These are phyloP conservation scores for Pseudogymnoascus destructans DNA, from an alignment of 2,329 filamentous ascomycete genomes.

Conservation along the genomic window DNA sequence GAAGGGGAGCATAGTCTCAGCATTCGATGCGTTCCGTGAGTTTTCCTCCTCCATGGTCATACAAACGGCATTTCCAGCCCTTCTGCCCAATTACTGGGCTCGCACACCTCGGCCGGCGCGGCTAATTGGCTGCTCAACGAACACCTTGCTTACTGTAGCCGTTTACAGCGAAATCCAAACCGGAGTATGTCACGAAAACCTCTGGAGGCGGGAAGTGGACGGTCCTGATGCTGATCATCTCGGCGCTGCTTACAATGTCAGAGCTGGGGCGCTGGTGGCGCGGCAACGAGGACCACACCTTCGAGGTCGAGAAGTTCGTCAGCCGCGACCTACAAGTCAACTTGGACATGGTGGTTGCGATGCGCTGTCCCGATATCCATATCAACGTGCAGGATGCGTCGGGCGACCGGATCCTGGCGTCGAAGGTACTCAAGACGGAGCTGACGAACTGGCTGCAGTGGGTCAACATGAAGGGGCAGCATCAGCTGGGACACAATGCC, in stretches of 20 bases:
- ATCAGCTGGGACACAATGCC: conserved; percentile 43
- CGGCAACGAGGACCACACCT: conserved; percentile 75
- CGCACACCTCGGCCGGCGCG: neutral
- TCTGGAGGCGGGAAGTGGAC: conserved; percentile 90
- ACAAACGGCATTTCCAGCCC: neutral
- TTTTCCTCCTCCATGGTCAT: conserved; percentile 18
- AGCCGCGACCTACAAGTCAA: conserved; percentile 86
- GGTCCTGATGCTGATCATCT: conserved; percentile 63
- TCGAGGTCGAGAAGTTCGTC: conserved; percentile 85
- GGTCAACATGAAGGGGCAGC: conserved; percentile 56
- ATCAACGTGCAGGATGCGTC: conserved; percentile 94
- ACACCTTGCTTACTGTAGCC: neutral
- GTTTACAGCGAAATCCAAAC: conserved; percentile 75
- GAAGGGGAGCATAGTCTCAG: conserved; percentile 54
- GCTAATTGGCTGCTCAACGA: neutral
- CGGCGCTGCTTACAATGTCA: conserved; percentile 59
- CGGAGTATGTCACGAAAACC: conserved; percentile 77
- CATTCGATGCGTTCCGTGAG: conserved; percentile 96
- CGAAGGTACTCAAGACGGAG: conserved; percentile 58
- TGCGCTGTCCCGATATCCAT: conserved; percentile 80
- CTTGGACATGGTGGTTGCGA: conserved; percentile 79
- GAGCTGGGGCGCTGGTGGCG: conserved; percentile 75
- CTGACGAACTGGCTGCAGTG: conserved; percentile 71
- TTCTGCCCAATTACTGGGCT: neutral
- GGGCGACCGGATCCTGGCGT: conserved; percentile 82